phyloP scores from a whole-genome alignment of 129 eudicot species.

The Arctium lappa region DNA sequence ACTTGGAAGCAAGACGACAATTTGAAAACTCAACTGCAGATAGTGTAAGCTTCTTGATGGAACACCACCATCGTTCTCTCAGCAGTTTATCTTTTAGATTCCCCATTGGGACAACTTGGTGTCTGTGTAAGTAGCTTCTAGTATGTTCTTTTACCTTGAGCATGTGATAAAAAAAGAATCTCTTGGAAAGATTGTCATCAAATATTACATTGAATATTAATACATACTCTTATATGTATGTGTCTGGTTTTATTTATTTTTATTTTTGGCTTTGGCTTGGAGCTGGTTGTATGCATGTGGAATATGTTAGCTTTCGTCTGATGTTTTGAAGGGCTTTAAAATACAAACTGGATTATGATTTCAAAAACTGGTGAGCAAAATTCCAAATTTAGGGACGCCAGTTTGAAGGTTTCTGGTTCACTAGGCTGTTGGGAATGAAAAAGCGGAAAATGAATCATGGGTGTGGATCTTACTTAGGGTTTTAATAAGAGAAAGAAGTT shows the following conservation, averaged over 20 bases:
- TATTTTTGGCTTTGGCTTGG: not conserved
- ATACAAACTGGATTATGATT: too few relatives aligned
- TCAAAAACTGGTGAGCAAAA: not conserved
- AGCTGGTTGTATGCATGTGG: not conserved
- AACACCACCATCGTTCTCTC: conserved; percentile 16
- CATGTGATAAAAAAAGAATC: not conserved
- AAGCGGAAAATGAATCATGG: not conserved
- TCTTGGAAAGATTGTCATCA: not conserved
- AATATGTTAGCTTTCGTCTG: not conserved
- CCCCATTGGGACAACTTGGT: not conserved
- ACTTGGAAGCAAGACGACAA: conserved; percentile 80
- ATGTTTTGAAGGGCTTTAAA: not conserved
- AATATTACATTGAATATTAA: not conserved
- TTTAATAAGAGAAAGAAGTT: not conserved
- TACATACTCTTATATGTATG: not conserved
- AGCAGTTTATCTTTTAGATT: conserved; percentile 14
- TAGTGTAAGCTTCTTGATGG: conserved; percentile 50
- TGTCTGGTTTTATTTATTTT: not conserved
- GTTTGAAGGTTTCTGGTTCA: not conserved
- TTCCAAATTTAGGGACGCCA: too few relatives aligned
- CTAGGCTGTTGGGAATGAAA: not conserved
- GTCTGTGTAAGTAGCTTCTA: conserved; percentile 22
- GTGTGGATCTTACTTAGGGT: not conserved
- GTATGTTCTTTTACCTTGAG: not conserved
- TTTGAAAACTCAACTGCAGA: conserved; percentile 52